A percentile compares a stretch with the other conserved stretches of the same genome.
Evolutionary conservation across 805 yeast species (phyloP).

Genomic region (Barnettozyma wickerhamii): DNA sequence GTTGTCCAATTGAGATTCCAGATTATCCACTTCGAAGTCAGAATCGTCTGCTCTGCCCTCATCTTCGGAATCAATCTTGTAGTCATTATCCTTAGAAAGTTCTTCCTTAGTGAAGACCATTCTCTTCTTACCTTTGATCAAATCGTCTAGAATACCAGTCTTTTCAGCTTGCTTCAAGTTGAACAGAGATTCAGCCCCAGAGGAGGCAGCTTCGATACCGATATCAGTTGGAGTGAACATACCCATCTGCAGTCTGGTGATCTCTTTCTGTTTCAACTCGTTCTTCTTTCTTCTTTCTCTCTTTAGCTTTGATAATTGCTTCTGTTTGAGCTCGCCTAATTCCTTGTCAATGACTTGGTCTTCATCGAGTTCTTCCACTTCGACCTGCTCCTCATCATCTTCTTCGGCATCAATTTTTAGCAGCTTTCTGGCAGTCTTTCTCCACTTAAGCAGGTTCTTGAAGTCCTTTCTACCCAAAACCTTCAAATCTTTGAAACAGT

Average conservation of each 20-base stretch:
- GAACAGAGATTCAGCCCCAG: constrained; percentile 77
- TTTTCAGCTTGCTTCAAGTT: constrained; percentile 81
- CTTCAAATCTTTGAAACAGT: constrained; percentile 85
- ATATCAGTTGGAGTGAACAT: constrained; percentile 91
- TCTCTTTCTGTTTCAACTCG: constrained; percentile 82
- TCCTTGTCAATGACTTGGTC: constrained; percentile 89
- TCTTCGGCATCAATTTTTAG: constrained; percentile 59
- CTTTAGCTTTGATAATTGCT: constrained; percentile 61
- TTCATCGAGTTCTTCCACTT: constrained; percentile 71
- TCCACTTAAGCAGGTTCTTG: constrained; percentile 78
- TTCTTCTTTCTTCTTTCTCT: constrained; percentile 81
- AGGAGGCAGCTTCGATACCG: constrained; percentile 86
- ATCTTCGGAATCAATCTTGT: constrained; percentile 46
- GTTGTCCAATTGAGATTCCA: constrained; percentile 77
- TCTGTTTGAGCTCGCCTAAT: constrained; percentile 65
- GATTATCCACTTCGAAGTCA: constrained; percentile 45
- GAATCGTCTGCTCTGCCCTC: constrained; percentile 38
- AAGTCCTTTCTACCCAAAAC: constrained; percentile 95
- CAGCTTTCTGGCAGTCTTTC: constrained; percentile 76
- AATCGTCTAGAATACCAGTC: constrained; percentile 71
- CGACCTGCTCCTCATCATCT: constrained; percentile 39
- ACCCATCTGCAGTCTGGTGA: constrained; percentile 89
- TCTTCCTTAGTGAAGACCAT: constrained; percentile 56
- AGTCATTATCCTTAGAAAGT: constrained; percentile 49
- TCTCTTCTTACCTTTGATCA: constrained; percentile 72